Evolutionary conservation across 441 rosid genomes (phyloP), one percentile per base, ranked within the genome.

Genomic region (Eugenia klotzschiana): DNA sequence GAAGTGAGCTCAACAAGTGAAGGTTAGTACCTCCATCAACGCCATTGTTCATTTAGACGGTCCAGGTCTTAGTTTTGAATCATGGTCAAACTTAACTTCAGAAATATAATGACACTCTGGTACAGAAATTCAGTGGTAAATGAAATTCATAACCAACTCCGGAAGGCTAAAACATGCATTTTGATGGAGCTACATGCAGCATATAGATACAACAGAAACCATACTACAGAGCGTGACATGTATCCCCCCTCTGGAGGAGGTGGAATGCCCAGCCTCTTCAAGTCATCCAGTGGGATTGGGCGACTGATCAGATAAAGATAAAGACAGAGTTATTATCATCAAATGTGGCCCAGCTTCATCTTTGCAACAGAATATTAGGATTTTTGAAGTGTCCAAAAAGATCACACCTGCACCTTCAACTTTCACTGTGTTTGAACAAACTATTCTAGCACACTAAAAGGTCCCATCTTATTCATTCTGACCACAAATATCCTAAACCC

Each of bases 241-340:
- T 93, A 95, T 84, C 90, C 91, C 87, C 98, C 98, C 86, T 93
- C 98, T 20, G 98, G 98, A 13, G 98, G 98, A 81, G 95, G 95
- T 81, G 93, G 92, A 86, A 96, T 94, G 79, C 97, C 95, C 57
- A 96, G 95, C 88, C 87, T 95, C 90, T 96, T 91, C 86, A 96
- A 84, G 53, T 93, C 98, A 85, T 94, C 95, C 80, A 84, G 86
- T 50, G 98, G 99, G 84, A 95, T 91, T 54, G 96, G 92, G 80
- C 94, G 94, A 85, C 97, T 95, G 91, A 60, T 79, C 83, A 73
- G 27, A 72, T 79, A 79, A 74, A 57, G 53, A 58, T 53, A 56
- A 56, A 54, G 79, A 60, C 55, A 84, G 77, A 83, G 80, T 79
- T 80, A 87, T 79, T 3, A 81, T 79, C 52, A 57, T 72, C 50